phyloP scores from a whole-genome alignment of 805 yeast species.

The Brettanomyces naardenensis region DNA sequence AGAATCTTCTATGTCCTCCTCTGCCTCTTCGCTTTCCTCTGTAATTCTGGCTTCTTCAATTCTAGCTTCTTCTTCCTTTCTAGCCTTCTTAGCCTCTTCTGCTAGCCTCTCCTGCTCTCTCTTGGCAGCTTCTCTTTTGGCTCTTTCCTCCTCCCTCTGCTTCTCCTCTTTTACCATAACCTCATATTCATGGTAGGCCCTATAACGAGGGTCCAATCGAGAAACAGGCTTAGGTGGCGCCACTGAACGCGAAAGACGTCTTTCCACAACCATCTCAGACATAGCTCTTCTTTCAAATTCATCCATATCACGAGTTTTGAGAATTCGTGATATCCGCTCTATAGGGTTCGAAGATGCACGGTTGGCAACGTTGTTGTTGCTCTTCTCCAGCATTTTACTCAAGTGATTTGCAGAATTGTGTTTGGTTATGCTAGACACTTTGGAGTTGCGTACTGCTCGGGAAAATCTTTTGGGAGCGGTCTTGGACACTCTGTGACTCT shows the following conservation, averaged over 20 bases:
- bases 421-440: neutral
- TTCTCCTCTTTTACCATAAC: constrained; percentile 16
- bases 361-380: constrained; percentile 20
- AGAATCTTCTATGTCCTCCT: constrained; percentile 24
- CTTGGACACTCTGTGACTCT: constrained; percentile 14
- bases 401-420: constrained; percentile 13
- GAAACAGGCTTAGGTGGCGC: constrained; percentile 51
- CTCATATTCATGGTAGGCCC: constrained; percentile 38
- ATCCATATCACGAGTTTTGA: constrained; percentile 39
- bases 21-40: constrained; percentile 29
- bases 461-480: neutral
- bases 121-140: constrained; percentile 8
- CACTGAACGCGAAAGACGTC: constrained; percentile 11
- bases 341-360: constrained; percentile 24
- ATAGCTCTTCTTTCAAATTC: constrained; percentile 37
- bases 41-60: constrained; percentile 2
- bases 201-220: constrained; percentile 48
- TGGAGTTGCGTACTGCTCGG: neutral
- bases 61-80: constrained; percentile 5
- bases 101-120: constrained; percentile 4
- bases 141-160: constrained; percentile 9
- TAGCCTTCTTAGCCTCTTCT: constrained; percentile 8
- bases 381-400: constrained; percentile 3
- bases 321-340: constrained; percentile 29
- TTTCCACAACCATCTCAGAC: constrained; percentile 28